Evolutionary conservation across 1,139 yeast species (phyloP).

Genomic region (Yarrowia galli): DNA sequence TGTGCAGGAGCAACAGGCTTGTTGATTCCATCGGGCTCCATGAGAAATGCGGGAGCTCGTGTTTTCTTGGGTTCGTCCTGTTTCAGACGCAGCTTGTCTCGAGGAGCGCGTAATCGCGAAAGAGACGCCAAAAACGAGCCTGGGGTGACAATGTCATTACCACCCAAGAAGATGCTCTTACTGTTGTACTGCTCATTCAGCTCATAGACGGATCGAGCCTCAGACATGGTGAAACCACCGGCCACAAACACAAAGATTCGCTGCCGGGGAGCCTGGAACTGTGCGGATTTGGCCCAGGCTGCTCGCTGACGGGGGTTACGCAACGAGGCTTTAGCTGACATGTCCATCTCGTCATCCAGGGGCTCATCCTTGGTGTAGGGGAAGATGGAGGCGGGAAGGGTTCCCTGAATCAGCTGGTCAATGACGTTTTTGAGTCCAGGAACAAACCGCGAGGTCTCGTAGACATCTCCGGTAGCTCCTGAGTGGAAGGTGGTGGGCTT

Average conservation of each 20-base stretch:
- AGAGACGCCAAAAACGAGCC: conserved; percentile 55
- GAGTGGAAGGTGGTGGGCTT: conserved; percentile 56
- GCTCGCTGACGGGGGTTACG: conserved; percentile 81
- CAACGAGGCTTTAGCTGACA: conserved; percentile 57
- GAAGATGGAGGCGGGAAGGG: conserved; percentile 64
- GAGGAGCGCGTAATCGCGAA: conserved; percentile 46
- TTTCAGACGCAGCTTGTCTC: conserved; percentile 47
- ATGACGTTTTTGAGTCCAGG: conserved; percentile 72
- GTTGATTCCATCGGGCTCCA: conserved; percentile 29
- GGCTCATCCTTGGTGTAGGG: conserved; percentile 85
- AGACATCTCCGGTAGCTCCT: conserved; percentile 71
- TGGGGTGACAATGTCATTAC: conserved; percentile 79
- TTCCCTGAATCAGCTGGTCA: conserved; percentile 58
- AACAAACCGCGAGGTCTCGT: conserved; percentile 76
- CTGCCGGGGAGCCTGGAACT: conserved; percentile 53
- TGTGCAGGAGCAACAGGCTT: conserved; percentile 22
- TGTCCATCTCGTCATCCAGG: conserved; percentile 61
- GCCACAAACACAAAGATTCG: conserved; percentile 80
- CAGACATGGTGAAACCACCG: conserved; percentile 90
- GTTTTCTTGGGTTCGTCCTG: conserved; percentile 37
- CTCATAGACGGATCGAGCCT: conserved; percentile 78
- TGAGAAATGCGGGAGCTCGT: conserved; percentile 32
- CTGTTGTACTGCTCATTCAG: conserved; percentile 62
- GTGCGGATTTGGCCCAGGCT: conserved; percentile 73
- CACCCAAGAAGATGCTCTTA: conserved; percentile 83